Evolutionary conservation across 495 filamentous ascomycete species (phyloP).

Genomic region (Xylaria acuta): DNA sequence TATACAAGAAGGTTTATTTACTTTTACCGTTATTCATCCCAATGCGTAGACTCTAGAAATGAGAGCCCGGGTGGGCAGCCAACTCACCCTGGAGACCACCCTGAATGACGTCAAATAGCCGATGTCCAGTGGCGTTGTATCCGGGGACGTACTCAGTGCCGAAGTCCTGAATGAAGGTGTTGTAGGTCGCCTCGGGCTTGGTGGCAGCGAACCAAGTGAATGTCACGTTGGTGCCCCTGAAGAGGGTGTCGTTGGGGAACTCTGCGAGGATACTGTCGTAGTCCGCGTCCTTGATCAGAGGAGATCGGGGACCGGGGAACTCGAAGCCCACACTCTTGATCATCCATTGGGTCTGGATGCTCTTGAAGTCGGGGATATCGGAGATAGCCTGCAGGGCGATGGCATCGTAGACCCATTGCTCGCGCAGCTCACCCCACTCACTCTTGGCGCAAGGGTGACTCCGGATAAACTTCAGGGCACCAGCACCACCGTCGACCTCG

Average conservation of each 20-base stretch:
- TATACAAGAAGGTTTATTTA: constrained; percentile 5
- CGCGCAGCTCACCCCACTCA: constrained; percentile 46
- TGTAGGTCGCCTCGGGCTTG: constrained; percentile 31
- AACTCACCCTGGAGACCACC: constrained; percentile 6
- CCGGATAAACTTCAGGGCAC: constrained; percentile 51
- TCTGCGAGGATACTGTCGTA: constrained; percentile 47
- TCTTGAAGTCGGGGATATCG: constrained; percentile 44
- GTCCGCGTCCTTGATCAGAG: constrained; percentile 30
- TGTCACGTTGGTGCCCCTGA: constrained; percentile 31
- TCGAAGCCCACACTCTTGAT: constrained; percentile 54
- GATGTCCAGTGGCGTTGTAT: constrained; percentile 24
- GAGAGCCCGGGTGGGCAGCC: constrained; percentile 1
- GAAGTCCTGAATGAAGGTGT: constrained; percentile 27
- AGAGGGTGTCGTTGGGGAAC: constrained; percentile 47
- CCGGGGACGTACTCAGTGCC: constrained; percentile 23
- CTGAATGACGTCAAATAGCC: constrained; percentile 25
- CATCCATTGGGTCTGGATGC: constrained; percentile 51
- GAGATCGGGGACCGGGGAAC: constrained; percentile 47
- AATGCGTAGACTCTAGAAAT: neutral
- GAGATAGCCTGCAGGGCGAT: constrained; percentile 59
- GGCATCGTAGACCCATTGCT: constrained; percentile 60
- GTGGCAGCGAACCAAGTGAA: constrained; percentile 37
- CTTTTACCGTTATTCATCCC: neutral
- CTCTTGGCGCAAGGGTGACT: constrained; percentile 28
- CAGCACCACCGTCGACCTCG: constrained; percentile 62